Percentiles rank a stretch among this genome's conserved stretches.
These are phyloP conservation scores for Rhinocladiella similis DNA, from an alignment of 2,329 filamentous ascomycete species.

Conservation along the genomic window DNA sequence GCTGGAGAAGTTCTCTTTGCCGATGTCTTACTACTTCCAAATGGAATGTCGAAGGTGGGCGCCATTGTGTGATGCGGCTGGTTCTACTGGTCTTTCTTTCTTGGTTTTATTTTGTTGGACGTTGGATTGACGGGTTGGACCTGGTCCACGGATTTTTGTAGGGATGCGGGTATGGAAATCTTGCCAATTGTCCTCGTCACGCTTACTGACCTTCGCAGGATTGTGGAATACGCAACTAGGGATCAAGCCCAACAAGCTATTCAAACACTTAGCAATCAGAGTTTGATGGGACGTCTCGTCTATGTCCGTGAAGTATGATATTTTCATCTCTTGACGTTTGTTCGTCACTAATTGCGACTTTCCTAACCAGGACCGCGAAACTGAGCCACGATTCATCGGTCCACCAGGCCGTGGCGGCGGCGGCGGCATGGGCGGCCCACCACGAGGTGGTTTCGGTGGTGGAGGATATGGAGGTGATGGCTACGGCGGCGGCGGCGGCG, in stretches of 20 bases:
- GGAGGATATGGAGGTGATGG: constrained; percentile 46
- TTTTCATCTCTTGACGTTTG: background rate
- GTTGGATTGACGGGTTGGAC: constrained; percentile 99
- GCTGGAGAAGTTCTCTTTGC: constrained; percentile 99
- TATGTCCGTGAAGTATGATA: constrained; percentile 88
- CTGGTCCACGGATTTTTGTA: constrained; percentile 86
- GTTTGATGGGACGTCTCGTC: constrained; percentile 95
- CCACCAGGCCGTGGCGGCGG: constrained; percentile 68
- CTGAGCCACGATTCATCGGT: constrained; percentile 91
- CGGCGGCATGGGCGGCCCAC: constrained; percentile 38
- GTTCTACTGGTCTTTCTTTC: constrained; percentile 67
- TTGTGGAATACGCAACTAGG: constrained; percentile 99
- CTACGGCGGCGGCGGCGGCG: constrained; percentile 47
- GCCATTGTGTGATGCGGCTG: constrained; percentile 86
- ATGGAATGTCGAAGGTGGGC: constrained; percentile 99
- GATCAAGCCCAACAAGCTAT: constrained; percentile 98
- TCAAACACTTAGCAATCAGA: constrained; percentile 97
- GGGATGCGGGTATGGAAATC: constrained; percentile 92
- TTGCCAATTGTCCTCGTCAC: background rate
- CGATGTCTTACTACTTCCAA: constrained; percentile 98
- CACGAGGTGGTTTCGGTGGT: constrained; percentile 47
- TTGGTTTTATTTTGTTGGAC: constrained; percentile 68
- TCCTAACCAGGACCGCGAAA: constrained; percentile 78
- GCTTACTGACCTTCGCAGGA: constrained; percentile 55
- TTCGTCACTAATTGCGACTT: constrained; percentile 2